phyloP scores from a whole-genome alignment of 331 rosid genomes.

The Arachis monticola region DNA sequence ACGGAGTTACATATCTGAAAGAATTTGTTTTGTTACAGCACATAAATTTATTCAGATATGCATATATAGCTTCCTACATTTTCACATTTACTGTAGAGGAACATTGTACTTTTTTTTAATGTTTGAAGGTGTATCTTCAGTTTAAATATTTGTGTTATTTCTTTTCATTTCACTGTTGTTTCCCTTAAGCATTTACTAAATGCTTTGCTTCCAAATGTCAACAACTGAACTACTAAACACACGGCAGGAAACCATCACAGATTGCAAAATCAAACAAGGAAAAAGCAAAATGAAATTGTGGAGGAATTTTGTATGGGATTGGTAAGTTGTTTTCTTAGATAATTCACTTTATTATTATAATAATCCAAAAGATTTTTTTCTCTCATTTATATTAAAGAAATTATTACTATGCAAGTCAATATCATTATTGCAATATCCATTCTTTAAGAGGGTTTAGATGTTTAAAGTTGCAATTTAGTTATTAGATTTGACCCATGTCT shows the following conservation, averaged over 20 bases:
- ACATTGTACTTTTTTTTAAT: slow-evolving; percentile 17
- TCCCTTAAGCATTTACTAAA: slow-evolving; percentile 54
- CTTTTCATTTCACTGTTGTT: slow-evolving; percentile 41
- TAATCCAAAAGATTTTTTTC: not conserved
- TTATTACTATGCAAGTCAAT: slow-evolving; percentile 61
- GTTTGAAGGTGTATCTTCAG: slow-evolving; percentile 31
- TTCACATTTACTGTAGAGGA: not conserved
- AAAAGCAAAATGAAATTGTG: slow-evolving; percentile 74
- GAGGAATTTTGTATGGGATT: slow-evolving; percentile 77
- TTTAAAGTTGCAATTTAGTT: slow-evolving; percentile 87
- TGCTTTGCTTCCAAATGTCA: slow-evolving; percentile 62
- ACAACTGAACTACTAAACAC: slow-evolving; percentile 71
- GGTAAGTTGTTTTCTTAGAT: slow-evolving; percentile 52
- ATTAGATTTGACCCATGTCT: slow-evolving; percentile 86
- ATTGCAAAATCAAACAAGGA: slow-evolving; percentile 64
- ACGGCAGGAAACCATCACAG: slow-evolving; percentile 65
- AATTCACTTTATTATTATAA: slow-evolving; percentile 8
- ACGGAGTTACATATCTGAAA: slow-evolving; percentile 93
- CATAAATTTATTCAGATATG: slow-evolving; percentile 77
- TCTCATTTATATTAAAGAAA: slow-evolving; percentile 24
- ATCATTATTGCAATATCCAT: slow-evolving; percentile 92
- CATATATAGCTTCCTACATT: slow-evolving; percentile 1
- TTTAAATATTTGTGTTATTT: slow-evolving; percentile 18
- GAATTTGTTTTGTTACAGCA: slow-evolving; percentile 93
- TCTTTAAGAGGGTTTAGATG: slow-evolving; percentile 95